Base-by-base conservation (phyloP, 495 filamentous ascomycete species). In the Xylaria telfairii region DNA sequence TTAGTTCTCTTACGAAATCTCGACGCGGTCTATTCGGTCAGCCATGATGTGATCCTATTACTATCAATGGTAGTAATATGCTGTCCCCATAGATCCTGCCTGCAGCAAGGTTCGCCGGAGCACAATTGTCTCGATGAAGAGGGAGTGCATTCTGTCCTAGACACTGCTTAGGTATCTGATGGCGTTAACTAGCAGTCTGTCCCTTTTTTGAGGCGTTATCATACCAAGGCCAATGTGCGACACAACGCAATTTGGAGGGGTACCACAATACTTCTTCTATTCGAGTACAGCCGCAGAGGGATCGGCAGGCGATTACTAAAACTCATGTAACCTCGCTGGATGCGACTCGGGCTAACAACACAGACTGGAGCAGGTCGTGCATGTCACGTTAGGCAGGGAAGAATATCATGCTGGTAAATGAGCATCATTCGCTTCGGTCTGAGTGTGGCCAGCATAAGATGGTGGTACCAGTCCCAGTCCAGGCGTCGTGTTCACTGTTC, bases 241-340 rank as follows among this genome's bases (percentile, higher is more conserved):
- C 54, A 68, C 54, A 19, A 49, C 19, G 42, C 28, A 68, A 47
- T 61, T 61, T 47, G 66, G 66, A 61, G 41, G 24, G 56, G 54
- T 61, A 28, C 66, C 54, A 49, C 41, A 61, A 49, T 60, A 51
- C 41, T 53, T 13, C 30, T 17, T 21, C 21, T 69, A 62, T n/a
- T n/a, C n/a, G n/a, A 51, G 37, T 37, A 60, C 46, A 60, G 67
- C 67, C 26, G 54, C 41, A 39, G 46, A 54, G 46, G n/a, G 67
- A 63, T 69, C 57, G 67, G 46, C 67, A 63, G 34, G 26, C n/a
- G 59, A 69, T 69, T 69, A 69, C 67, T 69, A 69, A 69, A 54
- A n/a, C 34, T 53, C 67, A 69, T 69, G 67, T 54, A 53, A 63
- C 67, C 49, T 44, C 65, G 28, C 26, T 59, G 30, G 19, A 41